Base-by-base conservation (phyloP, 805 yeast species). In the Saturnispora galanensis region DNA sequence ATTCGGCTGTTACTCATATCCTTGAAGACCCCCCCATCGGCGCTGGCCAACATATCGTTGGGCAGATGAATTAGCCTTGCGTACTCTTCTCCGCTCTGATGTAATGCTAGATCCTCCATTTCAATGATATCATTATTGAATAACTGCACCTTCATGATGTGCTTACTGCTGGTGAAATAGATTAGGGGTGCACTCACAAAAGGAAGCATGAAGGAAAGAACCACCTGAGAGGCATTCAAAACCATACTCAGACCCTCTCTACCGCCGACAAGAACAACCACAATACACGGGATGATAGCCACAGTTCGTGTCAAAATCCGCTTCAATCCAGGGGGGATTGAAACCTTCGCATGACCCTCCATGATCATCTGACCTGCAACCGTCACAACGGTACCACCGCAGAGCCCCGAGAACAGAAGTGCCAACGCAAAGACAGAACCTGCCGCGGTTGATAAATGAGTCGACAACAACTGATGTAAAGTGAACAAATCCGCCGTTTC, bases 371-470 rank as follows among this genome's bases (percentile, higher is more conserved):
- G 96, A 32, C 96, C 95, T 2, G 96, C 89, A 55, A 89, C 71
- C 0, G 96, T 89, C 58, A 95, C 88, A 15, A 88, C 95, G 34
- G 90, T 84, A 35, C 96, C 96, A 2, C 96, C 96, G 55, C 93
- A 81, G 57, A 88, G 90, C n/a, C 97, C 97, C 11, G 90, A 81
- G 58, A 84, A 88, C 38, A 88, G 67, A 63, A 88, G 74, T 1
- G 96, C 96, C 41, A 87, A 63, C 0, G 96, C 96, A 68, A 89
- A 88, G 0, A 88, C 81, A 9, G 84, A 67, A 5, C 95, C 97
- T 0, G 96, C 97, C 5, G 88, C 77, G 12, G 84, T 82, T 1
- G 95, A 84, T 34, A 88, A 70, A 55, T 84, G 84, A 29, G 70
- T 66, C 5, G 77, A 69, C 26, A 88, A 71, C 62, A 88, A 67